These are phyloP conservation scores for Zygosaccharomyces rouxii DNA, from an alignment of 805 yeast species.

Conservation along the genomic window DNA sequence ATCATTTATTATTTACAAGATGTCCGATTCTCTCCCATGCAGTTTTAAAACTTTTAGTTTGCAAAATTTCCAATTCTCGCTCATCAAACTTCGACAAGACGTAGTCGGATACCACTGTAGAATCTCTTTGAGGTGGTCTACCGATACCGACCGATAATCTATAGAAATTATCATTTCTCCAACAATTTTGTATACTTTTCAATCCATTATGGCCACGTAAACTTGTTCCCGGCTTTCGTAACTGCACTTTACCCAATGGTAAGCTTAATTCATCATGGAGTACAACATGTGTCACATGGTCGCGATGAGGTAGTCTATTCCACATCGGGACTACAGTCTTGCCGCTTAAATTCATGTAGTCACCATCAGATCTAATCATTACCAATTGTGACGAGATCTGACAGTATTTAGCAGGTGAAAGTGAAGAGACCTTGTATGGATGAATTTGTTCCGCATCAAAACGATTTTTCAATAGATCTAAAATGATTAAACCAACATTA, in stretches of 20 bases:
- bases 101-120: constrained; percentile 49
- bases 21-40: constrained; percentile 38
- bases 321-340: constrained; percentile 47
- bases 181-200: constrained; percentile 45
- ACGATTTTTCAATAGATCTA: constrained; percentile 36
- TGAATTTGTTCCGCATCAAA: constrained; percentile 14
- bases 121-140: constrained; percentile 47
- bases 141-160: constrained; percentile 78
- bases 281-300: constrained; percentile 46
- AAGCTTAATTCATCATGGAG: constrained; percentile 77
- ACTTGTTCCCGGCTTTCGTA: constrained; percentile 56
- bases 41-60: constrained; percentile 38
- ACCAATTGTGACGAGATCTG: constrained; percentile 30
- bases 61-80: constrained; percentile 42
- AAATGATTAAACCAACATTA: constrained; percentile 65
- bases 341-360: constrained; percentile 70
- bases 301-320: constrained; percentile 35
- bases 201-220: constrained; percentile 86
- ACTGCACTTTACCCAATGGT: constrained; percentile 59
- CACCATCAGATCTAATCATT: constrained; percentile 47
- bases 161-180: constrained; percentile 50
- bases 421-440: constrained; percentile 10
- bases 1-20: not conserved
- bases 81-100: constrained; percentile 54
- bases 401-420: constrained; percentile 14